Evolutionary conservation across 805 yeast species (phyloP).

Genomic region (Wickerhamiella domercqiae): DNA sequence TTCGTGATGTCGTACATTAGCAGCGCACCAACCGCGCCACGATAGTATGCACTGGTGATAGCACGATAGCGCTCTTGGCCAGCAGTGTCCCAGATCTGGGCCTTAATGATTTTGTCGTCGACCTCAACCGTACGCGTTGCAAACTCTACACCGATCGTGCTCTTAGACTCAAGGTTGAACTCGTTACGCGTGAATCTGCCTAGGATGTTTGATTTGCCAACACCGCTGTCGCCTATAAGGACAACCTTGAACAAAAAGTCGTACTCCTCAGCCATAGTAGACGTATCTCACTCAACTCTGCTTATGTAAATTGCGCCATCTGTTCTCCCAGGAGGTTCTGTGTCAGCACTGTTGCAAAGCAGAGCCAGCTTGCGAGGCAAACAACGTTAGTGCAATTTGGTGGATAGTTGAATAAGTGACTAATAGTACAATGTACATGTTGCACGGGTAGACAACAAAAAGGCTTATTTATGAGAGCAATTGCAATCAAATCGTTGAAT

Average conservation of each 20-base stretch:
- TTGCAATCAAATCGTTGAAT: too few relatives aligned
- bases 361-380: too few relatives aligned
- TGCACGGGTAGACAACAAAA: too few relatives aligned
- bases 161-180: constrained; percentile 83
- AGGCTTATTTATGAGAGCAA: too few relatives aligned
- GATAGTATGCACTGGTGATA: constrained; percentile 88
- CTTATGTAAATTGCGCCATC: too few relatives aligned
- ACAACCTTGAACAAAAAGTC: constrained; percentile 88
- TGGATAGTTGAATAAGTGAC: too few relatives aligned
- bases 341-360: too few relatives aligned
- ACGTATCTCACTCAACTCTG: too few relatives aligned
- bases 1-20: constrained; percentile 92
- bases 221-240: constrained; percentile 92
- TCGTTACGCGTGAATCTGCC: constrained; percentile 93
- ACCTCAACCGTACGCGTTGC: constrained; percentile 90
- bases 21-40: constrained; percentile 97
- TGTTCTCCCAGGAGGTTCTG: too few relatives aligned
- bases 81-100: constrained; percentile 99
- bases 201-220: constrained; percentile 86
- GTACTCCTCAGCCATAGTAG: constrained; percentile 52
- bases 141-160: constrained; percentile 96
- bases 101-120: constrained; percentile 90
- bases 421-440: too few relatives aligned
- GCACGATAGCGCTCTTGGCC: constrained; percentile 99
- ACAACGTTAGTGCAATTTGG: too few relatives aligned